These are phyloP conservation scores for Capronia coronata DNA, from an alignment of 2,329 filamentous ascomycete genomes.

Conservation along the genomic window DNA sequence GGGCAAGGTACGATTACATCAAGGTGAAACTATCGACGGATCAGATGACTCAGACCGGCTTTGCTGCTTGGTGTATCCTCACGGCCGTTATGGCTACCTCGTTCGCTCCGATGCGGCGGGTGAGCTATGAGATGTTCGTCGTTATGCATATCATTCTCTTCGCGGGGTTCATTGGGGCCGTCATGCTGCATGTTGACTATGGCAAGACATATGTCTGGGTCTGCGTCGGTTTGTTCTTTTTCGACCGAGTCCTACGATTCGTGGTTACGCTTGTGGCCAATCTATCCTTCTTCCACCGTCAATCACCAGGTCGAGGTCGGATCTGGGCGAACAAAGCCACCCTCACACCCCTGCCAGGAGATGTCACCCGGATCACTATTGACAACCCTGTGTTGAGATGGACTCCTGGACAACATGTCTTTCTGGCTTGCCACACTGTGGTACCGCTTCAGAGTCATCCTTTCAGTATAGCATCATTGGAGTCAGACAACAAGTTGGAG, in stretches of 20 bases:
- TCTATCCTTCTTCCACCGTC: constrained; percentile 14
- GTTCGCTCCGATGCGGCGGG: constrained; percentile 43
- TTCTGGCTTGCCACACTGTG: constrained; percentile 52
- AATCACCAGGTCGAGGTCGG: constrained; percentile 7
- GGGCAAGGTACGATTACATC: constrained; percentile 48
- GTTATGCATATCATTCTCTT: constrained; percentile 49
- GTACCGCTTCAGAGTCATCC: constrained; percentile 57
- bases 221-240: constrained; percentile 19
- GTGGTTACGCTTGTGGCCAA: constrained; percentile 13
- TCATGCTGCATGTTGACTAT: constrained; percentile 30
- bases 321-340: constrained; percentile 42
- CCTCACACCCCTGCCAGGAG: constrained; percentile 47
- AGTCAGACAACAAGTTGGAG: constrained; percentile 50
- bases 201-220: constrained; percentile 22
- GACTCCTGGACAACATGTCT: constrained; percentile 58
- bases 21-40: constrained; percentile 44
- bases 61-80: constrained; percentile 48
- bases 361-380: constrained; percentile 53
- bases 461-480: constrained; percentile 56
- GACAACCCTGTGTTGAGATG: constrained; percentile 51
- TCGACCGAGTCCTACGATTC: constrained; percentile 20
- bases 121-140: constrained; percentile 51
- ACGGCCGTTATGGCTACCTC: constrained; percentile 49
- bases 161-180: constrained; percentile 42
- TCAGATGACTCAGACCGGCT: constrained; percentile 45